Conservation (phyloP, 208 protist species). For the Vickermania spadyakhi region DNA sequence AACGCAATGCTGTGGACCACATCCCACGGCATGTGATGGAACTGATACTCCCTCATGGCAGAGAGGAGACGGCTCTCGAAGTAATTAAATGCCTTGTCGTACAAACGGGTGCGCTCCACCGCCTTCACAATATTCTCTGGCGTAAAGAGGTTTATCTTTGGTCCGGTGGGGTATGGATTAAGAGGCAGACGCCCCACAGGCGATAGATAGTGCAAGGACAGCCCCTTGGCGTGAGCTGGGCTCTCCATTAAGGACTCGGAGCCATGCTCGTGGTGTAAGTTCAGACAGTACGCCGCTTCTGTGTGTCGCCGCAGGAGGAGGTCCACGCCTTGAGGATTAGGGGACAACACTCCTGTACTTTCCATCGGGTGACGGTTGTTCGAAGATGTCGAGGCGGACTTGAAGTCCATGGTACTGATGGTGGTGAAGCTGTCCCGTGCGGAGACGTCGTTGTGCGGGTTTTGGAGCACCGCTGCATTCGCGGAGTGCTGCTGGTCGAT, state of each 20-base stretch:
- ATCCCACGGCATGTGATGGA: slow-evolving; percentile 52
- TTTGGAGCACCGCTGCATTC: too few species aligned
- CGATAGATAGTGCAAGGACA: neutral
- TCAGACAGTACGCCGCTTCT: neutral
- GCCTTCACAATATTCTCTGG: slow-evolving; percentile 75
- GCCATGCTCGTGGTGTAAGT: neutral
- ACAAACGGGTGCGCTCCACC: slow-evolving; percentile 78
- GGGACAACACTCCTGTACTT: slow-evolving; percentile 8
- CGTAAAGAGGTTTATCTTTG: slow-evolving; percentile 48
- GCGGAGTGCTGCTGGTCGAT: too few species aligned
- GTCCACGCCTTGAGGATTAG: slow-evolving; percentile 1
- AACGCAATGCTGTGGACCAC: slow-evolving; percentile 70
- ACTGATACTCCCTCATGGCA: slow-evolving; percentile 63
- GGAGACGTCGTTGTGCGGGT: neutral
- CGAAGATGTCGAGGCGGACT: slow-evolving; percentile 4
- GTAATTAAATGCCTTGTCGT: slow-evolving; percentile 86
- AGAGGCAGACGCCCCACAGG: neutral
- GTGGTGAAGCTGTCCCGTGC: slow-evolving; percentile 6
- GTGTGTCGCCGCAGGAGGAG: neutral
- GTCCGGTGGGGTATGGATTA: neutral
- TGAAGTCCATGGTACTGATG: slow-evolving; percentile 5
- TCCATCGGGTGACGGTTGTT: neutral
- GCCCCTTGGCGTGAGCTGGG: neutral
- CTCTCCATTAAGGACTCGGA: neutral
- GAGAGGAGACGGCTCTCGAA: slow-evolving; percentile 64